Evolutionary conservation across 73 alveolate genomes (phyloP).

Genomic region (Tetrahymena elliotti): DNA sequence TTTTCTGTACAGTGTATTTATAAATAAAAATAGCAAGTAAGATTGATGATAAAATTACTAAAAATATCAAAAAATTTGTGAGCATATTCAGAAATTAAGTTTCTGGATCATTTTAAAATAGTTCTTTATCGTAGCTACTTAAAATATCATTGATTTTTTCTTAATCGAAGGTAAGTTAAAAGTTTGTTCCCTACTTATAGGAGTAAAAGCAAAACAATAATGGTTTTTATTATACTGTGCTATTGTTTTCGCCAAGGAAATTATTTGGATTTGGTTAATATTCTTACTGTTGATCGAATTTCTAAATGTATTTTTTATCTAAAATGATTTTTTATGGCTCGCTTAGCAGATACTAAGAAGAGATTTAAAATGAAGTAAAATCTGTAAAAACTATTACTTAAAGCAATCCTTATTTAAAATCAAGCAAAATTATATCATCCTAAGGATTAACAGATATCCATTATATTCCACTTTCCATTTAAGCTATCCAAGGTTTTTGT

Average conservation of each 20-base stretch:
- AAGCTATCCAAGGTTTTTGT: background rate
- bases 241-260: background rate
- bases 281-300: background rate
- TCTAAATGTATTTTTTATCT: background rate
- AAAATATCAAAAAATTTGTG: background rate
- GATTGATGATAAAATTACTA: background rate
- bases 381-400: background rate
- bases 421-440: background rate
- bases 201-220: background rate
- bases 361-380: background rate
- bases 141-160: background rate
- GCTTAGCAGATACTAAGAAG: background rate
- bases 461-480: background rate
- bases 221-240: background rate
- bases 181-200: background rate
- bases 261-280: background rate
- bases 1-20: background rate
- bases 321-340: background rate
- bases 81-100: background rate
- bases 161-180: background rate
- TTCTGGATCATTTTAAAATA: background rate
- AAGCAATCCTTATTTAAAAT: background rate
- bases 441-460: background rate
- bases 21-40: background rate
- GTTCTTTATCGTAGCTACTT: background rate